phyloP scores from a whole-genome alignment of 768 basidiomycete species.

The Mycena galericulata region DNA sequence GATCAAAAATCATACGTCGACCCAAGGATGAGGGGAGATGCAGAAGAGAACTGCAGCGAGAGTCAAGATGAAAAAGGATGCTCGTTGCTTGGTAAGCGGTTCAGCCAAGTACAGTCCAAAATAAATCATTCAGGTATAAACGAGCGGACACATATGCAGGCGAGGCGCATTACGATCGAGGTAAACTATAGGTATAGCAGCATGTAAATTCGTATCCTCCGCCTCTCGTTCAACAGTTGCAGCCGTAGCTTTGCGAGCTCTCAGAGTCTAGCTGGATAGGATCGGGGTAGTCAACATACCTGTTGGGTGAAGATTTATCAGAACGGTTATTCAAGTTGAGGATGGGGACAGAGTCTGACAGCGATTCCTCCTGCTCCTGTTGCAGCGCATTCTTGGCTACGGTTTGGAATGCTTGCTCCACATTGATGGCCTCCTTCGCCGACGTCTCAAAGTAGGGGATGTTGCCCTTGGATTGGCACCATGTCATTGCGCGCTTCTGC shows the following conservation, averaged over 20 bases:
- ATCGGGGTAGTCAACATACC: conserved; percentile 98
- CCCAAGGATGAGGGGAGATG: not conserved
- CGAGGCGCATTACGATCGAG: conserved; percentile 28
- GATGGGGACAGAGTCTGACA: conserved; percentile 63
- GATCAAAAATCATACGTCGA: conserved; percentile 73
- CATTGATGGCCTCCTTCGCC: conserved; percentile 99
- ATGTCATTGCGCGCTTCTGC: conserved; percentile 99
- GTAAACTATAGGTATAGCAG: conserved; percentile 36
- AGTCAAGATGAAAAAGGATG: conserved; percentile 7
- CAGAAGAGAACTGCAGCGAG: not conserved
- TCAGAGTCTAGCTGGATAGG: conserved; percentile 97
- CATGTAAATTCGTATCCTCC: conserved; percentile 28
- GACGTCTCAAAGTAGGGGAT: conserved; percentile 99
- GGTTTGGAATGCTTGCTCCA: conserved; percentile 99
- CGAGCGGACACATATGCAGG: conserved; percentile 21
- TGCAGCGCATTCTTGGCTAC: conserved; percentile 99
- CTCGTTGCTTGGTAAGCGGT: not conserved
- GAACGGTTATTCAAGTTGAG: conserved; percentile 28
- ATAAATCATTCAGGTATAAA: conserved; percentile 27
- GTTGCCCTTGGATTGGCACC: conserved; percentile 99
- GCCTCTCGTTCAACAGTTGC: conserved; percentile 75
- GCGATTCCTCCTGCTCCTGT: conserved; percentile 95
- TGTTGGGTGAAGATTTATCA: conserved; percentile 47
- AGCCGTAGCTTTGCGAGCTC: conserved; percentile 90
- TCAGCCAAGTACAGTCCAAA: not conserved